Evolutionary conservation across 1,284 basidiomycete species (phyloP).

Genomic region (Ceratobasidium sp.): DNA sequence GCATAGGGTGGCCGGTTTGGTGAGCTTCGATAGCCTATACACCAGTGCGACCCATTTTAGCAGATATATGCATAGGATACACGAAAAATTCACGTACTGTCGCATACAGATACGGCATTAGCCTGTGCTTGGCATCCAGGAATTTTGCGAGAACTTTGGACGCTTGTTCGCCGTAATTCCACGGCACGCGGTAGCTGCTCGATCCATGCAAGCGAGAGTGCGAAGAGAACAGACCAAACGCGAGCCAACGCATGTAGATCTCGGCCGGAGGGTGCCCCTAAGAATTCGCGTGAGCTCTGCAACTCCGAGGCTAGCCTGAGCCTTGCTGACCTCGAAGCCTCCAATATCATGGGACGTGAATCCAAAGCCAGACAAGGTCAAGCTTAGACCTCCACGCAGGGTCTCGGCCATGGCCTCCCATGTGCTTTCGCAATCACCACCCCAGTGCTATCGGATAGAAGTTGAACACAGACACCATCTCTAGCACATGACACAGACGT

Average conservation of each 20-base stretch:
- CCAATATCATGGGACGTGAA: conserved; percentile 79
- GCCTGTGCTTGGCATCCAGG: conserved; percentile 69
- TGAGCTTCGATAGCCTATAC: conserved; percentile 64
- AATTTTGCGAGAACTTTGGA: conserved; percentile 70
- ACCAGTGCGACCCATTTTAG: not conserved
- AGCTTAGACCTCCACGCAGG: conserved; percentile 68
- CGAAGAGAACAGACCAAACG: conserved; percentile 64
- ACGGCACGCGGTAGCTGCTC: conserved; percentile 75
- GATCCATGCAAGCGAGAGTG: conserved; percentile 77
- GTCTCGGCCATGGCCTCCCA: conserved; percentile 82
- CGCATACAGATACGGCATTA: conserved; percentile 78
- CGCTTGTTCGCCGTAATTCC: conserved; percentile 76
- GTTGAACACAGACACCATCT: conserved; percentile 43
- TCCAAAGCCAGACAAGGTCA: conserved; percentile 72
- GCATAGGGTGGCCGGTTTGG: conserved; percentile 65
- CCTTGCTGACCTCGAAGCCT: conserved; percentile 63
- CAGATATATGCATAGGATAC: not conserved
- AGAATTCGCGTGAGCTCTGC: not conserved
- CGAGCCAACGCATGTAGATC: conserved; percentile 74
- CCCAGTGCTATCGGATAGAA: conserved; percentile 65
- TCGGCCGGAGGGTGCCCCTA: conserved; percentile 71
- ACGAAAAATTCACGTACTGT: conserved; percentile 55
- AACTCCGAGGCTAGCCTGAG: not conserved
- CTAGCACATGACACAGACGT: conserved; percentile 36
- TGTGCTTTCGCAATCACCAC: conserved; percentile 78